These are phyloP conservation scores for Saturnispora kantuleensis DNA, from an alignment of 805 yeast species.

Conservation along the genomic window DNA sequence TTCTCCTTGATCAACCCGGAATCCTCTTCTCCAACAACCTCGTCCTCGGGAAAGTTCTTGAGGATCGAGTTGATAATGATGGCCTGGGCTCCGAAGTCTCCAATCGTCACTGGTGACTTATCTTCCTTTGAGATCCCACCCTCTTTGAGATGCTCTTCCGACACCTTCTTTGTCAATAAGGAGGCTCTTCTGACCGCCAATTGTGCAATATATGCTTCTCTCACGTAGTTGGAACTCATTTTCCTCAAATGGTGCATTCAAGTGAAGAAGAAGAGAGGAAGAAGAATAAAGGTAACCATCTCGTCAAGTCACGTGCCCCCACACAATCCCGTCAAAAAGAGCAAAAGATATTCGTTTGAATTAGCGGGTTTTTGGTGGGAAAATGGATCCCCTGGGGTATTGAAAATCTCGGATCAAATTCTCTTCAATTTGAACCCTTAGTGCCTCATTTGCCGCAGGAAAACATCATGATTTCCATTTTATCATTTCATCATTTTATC, in stretches of 20 bases:
- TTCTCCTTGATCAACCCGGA: slow-evolving; percentile 55
- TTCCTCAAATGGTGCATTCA: not conserved
- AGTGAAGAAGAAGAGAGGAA: not conserved
- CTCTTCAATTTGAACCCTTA: too few relatives aligned
- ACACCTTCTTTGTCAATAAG: slow-evolving; percentile 54
- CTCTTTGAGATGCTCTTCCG: slow-evolving; percentile 40
- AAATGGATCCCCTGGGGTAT: too few relatives aligned
- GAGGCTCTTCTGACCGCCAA: slow-evolving; percentile 88
- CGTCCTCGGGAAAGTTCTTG: slow-evolving; percentile 72
- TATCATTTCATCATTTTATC: too few relatives aligned
- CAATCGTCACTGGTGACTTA: slow-evolving; percentile 90
- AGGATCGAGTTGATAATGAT: slow-evolving; percentile 76
- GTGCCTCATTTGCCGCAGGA: too few relatives aligned
- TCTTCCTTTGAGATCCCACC: slow-evolving; percentile 69
- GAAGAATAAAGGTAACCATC: too few relatives aligned
- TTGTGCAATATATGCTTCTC: slow-evolving; percentile 72
- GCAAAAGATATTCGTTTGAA: too few relatives aligned
- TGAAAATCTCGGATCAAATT: too few relatives aligned
- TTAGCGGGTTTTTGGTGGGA: too few relatives aligned
- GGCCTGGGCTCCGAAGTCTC: slow-evolving; percentile 96
- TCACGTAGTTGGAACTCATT: slow-evolving; percentile 31
- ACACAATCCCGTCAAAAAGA: too few relatives aligned
- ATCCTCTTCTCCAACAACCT: slow-evolving; percentile 91
- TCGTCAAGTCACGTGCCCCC: too few relatives aligned
- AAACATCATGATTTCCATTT: too few relatives aligned